These are phyloP conservation scores for Knufia petricola DNA, from an alignment of 2,329 filamentous ascomycete species.

Conservation along the genomic window DNA sequence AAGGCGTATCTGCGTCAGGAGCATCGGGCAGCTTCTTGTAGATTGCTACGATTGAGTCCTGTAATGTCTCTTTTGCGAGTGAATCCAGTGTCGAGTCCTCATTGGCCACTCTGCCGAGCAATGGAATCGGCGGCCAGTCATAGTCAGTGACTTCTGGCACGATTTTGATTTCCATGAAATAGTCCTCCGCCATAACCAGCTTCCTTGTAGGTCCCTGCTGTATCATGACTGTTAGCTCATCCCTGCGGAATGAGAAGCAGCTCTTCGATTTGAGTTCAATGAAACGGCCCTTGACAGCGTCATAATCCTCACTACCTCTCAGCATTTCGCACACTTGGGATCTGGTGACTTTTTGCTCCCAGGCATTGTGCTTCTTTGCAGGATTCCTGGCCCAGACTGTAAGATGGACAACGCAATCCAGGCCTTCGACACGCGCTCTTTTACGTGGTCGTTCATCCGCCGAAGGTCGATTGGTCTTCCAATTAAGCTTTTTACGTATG, in stretches of 20 bases:
- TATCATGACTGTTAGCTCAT: conserved; percentile 16
- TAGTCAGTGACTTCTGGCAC: conserved; percentile 14
- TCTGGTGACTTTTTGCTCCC: conserved; percentile 6
- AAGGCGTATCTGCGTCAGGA: conserved; percentile 16
- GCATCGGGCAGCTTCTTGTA: conserved; percentile 19
- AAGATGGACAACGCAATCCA: conserved; percentile 10
- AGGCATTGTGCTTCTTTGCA: background rate
- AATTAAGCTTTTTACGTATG: conserved; percentile 15
- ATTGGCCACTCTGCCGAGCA: conserved; percentile 21
- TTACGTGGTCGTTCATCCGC: conserved; percentile 2
- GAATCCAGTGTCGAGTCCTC: conserved; percentile 9
- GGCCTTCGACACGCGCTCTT: conserved; percentile 4
- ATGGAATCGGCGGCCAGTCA: conserved; percentile 21
- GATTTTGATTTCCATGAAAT: conserved; percentile 24
- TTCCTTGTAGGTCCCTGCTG: conserved; percentile 4
- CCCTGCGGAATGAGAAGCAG: conserved; percentile 18
- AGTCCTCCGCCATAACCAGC: conserved; percentile 17
- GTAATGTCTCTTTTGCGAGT: conserved; percentile 13
- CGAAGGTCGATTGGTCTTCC: conserved; percentile 1
- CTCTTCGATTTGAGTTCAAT: conserved; percentile 18
- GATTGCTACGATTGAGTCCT: conserved; percentile 19
- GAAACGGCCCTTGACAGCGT: conserved; percentile 11
- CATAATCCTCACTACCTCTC: conserved; percentile 9
- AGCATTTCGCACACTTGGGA: conserved; percentile 7
- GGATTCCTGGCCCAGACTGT: conserved; percentile 13